These are phyloP conservation scores for Perkinsus marinus DNA, from an alignment of 169 alveolate genomes.

Conservation along the genomic window DNA sequence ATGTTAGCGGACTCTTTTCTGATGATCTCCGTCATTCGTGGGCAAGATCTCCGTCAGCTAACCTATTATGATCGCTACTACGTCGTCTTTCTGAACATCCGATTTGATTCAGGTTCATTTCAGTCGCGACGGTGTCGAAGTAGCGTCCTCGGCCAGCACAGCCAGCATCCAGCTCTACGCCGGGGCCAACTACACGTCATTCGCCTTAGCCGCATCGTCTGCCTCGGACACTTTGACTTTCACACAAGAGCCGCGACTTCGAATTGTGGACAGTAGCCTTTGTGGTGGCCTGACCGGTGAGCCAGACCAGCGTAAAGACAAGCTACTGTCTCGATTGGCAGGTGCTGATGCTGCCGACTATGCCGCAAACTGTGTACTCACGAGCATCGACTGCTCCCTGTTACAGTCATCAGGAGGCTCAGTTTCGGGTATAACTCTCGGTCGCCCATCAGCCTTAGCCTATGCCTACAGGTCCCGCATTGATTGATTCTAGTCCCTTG, in stretches of 20 bases:
- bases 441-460: neutral
- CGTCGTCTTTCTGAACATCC: no score
- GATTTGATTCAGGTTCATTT: neutral
- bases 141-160: neutral
- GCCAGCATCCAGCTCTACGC: neutral
- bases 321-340: neutral
- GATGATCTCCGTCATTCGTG: no score
- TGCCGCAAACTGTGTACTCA: neutral
- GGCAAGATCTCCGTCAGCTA: no score
- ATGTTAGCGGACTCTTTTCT: no score
- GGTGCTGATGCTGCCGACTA: neutral
- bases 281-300: neutral
- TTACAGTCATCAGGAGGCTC: neutral
- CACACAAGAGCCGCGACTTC: neutral
- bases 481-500: neutral
- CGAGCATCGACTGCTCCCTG: neutral
- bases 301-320: neutral
- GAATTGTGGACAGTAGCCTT: neutral
- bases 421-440: neutral
- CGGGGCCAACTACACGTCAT: neutral
- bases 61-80: no score
- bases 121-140: neutral
- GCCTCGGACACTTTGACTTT: neutral
- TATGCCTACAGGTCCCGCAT: neutral
- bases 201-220: neutral